Evolutionary conservation across 352 stramenopile genomes (phyloP), one percentile per base, ranked within the genome.

Genomic region (Pythium guiyangense): DNA sequence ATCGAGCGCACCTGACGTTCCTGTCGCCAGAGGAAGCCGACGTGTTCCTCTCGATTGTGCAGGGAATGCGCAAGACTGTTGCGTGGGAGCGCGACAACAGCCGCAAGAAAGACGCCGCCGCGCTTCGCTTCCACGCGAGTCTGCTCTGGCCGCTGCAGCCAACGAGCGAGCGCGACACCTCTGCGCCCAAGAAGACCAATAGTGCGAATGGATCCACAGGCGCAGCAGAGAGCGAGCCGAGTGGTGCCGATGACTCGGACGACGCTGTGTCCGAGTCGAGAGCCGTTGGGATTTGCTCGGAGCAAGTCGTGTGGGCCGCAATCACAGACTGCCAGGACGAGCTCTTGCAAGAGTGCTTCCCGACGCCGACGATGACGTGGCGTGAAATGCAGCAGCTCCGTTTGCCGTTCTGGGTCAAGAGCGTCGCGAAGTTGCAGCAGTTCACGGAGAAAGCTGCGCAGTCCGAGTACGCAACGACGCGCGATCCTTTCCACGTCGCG

Each of bases 401-500:
- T 6, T 49, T 94, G 4, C 84, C 84, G 9, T 92, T 95, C 55
- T 95, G 85, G 85, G 31, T 95, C 2, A 76, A 79, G 62, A 90
- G 79, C 37, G 67, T 62, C 2, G 8, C 67, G 3, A 83, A 84
- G 18, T 60, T 92, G 34, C 51, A 68, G 12, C 69, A 85, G 14
- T 77, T 85, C 26, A 74, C 74, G 0, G 84, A 96, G 49, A 90
- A 88, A 39, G 73, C 78, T 9, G 88, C 86, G 0, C 86, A 96
- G 42, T 60, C 66, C 15, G 85, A 95, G 58, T 96, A 83, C 65
- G 77, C 84, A 43, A 61, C 76, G 11, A 82, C 68, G 5, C 76
- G 76, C 14, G 84, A 96, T 48, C 88, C 88, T 2, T 96, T 96
- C 71, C 61, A 69, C 9, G 85, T 95, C 34, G 79, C 87, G 22